phyloP scores from a whole-genome alignment of 352 stramenopile genomes.

The Phytophthora melonis region DNA sequence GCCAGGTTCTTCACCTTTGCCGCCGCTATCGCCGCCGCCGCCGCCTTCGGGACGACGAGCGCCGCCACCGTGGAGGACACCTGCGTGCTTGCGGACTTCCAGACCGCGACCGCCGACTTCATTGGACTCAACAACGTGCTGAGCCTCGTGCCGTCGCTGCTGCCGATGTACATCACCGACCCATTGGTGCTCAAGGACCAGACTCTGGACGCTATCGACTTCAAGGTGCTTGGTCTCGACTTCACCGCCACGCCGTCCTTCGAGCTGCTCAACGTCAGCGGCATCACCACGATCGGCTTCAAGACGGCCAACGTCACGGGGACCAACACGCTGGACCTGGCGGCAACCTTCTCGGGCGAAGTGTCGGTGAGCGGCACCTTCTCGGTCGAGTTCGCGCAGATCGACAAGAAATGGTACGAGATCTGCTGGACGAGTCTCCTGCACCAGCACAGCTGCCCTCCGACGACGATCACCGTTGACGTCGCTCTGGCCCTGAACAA shows the following conservation, averaged over 20 bases:
- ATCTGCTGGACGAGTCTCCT: conserved; percentile 65
- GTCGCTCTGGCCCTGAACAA: conserved; percentile 49
- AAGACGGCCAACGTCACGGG: conserved; percentile 54
- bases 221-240: conserved; percentile 37
- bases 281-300: conserved; percentile 43
- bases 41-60: conserved; percentile 22
- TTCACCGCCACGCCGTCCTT: conserved; percentile 48
- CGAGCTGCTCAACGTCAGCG: conserved; percentile 34
- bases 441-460: conserved; percentile 47
- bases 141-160: conserved; percentile 29
- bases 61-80: conserved; percentile 38
- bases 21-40: conserved; percentile 16
- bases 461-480: conserved; percentile 44
- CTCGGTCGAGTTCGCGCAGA: conserved; percentile 56
- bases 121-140: conserved; percentile 44
- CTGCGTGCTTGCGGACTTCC: conserved; percentile 35
- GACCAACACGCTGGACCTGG: conserved; percentile 45
- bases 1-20: conserved; percentile 50
- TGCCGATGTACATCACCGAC: conserved; percentile 44
- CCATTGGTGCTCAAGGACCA: conserved; percentile 41
- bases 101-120: conserved; percentile 31
- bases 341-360: conserved; percentile 48
- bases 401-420: conserved; percentile 69
- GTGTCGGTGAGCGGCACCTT: conserved; percentile 49
- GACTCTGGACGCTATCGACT: conserved; percentile 38